Base-by-base conservation (phyloP, 1,284 basidiomycete genomes). In the Leucoagaricus sp. region DNA sequence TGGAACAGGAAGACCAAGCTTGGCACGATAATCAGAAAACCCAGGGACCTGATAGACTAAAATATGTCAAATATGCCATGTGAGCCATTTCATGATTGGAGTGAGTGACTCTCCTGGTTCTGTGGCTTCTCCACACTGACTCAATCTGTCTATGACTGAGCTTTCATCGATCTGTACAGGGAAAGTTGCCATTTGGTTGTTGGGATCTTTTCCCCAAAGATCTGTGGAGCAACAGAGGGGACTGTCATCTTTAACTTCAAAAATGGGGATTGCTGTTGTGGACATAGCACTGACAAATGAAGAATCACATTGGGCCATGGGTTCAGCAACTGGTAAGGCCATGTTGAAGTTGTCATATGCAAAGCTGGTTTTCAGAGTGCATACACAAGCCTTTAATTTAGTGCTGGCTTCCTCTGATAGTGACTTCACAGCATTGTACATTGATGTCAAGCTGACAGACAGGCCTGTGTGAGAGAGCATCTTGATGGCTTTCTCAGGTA, bases 341-440 rank as follows among this genome's bases (percentile, higher is more conserved):
- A 74, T 59, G 28, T 74, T 66, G 17, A 73, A 67, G 53, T 73
- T 74, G 41, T 74, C 64, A 29, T 70, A 74, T 2, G 65, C 65
- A 42, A 66, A 68, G 17, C 55, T 52, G 3, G 59, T 53, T 0
- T 60, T 63, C 1, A 69, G 36, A 1, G 19, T 23, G 13, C 31
- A 33, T 2, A 67, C 36, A 25, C 38, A 46, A 3, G 31, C n/a
- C 1, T 17, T 1, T 12, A 56, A 26, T 13, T 23, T 36, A 1
- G 9, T 2, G 6, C 10, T 38, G 0, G 61, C 54, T 9, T 66
- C 54, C 0, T 36, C 10, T 1, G 58, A 61, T 6, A 64, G 46
- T 21, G 53, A 61, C 21, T 38, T 29, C 31, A 63, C 40, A 9
- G 56, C 34, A 1, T 47, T n/a, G 31, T 66, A 21, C 21, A 67